Base-by-base conservation (phyloP, 140 eudicot species). In the Bidens hawaiensis region DNA sequence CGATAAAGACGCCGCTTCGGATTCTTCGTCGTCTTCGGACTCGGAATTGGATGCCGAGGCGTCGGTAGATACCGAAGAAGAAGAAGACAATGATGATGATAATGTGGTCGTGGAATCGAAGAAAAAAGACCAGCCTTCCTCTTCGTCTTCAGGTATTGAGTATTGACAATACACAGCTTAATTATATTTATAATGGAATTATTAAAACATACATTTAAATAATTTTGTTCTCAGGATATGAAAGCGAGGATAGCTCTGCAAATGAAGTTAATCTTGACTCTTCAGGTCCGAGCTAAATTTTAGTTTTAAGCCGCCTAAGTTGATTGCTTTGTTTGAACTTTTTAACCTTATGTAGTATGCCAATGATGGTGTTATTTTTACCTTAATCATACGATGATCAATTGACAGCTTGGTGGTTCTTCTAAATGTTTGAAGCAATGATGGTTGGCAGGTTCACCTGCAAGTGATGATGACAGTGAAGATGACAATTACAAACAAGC, bases 201-300 rank as follows among this genome's bases (percentile, higher is more conserved):
- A 18, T 48, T 1, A 11, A 38, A 9, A 12, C 0, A 6, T 3
- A 8, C 54, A 53, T 46, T 53, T 27, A 52, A n/a, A 0, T 2
- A 34, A 38, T 74, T 22, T 12, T 57, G 50, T 45, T 59, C 81
- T 30, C 84, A 93, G 99, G 99, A 41, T 85, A 93, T 66, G 96
- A 88, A 65, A 93, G 94, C 50, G 96, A 93, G 68, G 95, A 88
- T 46, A 85, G 96, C 81, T 88, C 96, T 0, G 95, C 55, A 48
- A 72, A 93, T 74, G 96, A 85, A 77, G 85, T 85, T 75, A 89
- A 79, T 65, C 83, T 81, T 22, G 94, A 88, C 60, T 83, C 96
- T 33, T 53, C 96, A 76, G 99, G 99, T 91, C 28, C 62, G 59
- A 36, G 1, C 40, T 25, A 54, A 34, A n/a, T 42, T 57, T 27